Evolutionary conservation across 495 filamentous ascomycete species (phyloP).

Genomic region (Filosporella fistucella): DNA sequence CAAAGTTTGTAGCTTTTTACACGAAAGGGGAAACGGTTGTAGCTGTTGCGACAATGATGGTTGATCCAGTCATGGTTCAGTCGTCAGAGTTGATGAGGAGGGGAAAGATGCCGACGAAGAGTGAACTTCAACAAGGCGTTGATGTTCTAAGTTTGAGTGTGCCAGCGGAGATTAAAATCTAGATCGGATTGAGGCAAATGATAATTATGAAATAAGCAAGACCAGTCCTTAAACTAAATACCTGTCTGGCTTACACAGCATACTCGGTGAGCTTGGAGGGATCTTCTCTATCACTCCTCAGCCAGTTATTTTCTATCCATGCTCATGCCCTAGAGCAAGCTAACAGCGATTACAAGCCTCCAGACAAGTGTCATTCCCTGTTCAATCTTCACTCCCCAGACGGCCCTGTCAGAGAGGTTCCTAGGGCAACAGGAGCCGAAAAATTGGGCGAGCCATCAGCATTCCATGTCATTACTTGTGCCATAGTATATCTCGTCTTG

Average conservation of each 20-base stretch:
- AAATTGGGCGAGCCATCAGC: conserved; percentile 21
- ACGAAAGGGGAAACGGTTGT: conserved; percentile 83
- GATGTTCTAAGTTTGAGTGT: conserved; percentile 58
- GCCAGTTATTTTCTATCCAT: too few species aligned
- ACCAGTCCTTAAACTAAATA: too few species aligned
- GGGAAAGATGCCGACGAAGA: conserved; percentile 77
- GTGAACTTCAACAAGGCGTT: conserved; percentile 64
- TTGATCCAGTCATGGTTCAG: conserved; percentile 84
- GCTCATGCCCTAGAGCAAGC: too few species aligned
- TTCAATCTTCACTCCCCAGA: conserved; percentile 1
- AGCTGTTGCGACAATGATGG: conserved; percentile 85
- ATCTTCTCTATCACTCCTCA: too few species aligned
- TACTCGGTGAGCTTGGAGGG: too few species aligned
- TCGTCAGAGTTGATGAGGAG: conserved; percentile 81
- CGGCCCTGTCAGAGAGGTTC: not conserved
- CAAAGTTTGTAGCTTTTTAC: conserved; percentile 87
- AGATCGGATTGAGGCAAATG: too few species aligned
- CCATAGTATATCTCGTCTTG: conserved; percentile 43
- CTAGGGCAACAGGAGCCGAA: not conserved
- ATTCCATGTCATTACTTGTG: conserved; percentile 27
- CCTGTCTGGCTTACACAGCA: too few species aligned
- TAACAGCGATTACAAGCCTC: too few species aligned
- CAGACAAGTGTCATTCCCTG: too few species aligned
- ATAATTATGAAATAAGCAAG: too few species aligned
- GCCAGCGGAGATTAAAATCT: conserved; percentile 45